Evolutionary conservation across 2,329 filamentous ascomycete species (phyloP).

Genomic region (Sphaerulina populicola): DNA sequence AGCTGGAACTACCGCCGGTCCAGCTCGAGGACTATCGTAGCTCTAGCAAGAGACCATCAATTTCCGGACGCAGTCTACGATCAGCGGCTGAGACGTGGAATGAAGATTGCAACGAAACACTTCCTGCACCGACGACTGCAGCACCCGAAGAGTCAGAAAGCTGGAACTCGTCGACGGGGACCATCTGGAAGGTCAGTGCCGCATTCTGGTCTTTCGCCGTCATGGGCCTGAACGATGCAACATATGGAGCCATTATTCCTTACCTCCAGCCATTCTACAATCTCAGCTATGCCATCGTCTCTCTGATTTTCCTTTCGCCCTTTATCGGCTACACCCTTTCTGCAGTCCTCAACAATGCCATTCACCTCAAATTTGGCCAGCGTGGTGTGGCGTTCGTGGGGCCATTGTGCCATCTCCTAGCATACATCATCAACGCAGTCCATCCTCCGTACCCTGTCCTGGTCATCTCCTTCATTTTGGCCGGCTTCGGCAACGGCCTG

Average conservation of each 20-base stretch:
- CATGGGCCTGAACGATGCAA: constrained; percentile 59
- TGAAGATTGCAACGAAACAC: constrained; percentile 32
- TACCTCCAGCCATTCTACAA: constrained; percentile 56
- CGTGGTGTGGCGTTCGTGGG: constrained; percentile 61
- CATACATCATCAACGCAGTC: constrained; percentile 56
- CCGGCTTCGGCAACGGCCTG: constrained; percentile 64
- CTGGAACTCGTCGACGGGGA: constrained; percentile 57
- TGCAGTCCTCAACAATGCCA: constrained; percentile 55
- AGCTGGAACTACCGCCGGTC: constrained; percentile 25
- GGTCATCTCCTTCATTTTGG: constrained; percentile 55
- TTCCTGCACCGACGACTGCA: constrained; percentile 42
- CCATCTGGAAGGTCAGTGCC: constrained; percentile 51
- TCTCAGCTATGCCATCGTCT: constrained; percentile 55
- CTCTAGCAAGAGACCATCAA: constrained; percentile 19
- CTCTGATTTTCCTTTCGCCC: constrained; percentile 58
- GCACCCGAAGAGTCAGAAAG: constrained; percentile 39
- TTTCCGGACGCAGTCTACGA: constrained; percentile 20
- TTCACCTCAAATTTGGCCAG: constrained; percentile 60
- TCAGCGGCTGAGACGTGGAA: constrained; percentile 9
- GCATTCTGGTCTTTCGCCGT: constrained; percentile 56
- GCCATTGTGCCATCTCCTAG: constrained; percentile 54
- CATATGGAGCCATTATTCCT: constrained; percentile 40
- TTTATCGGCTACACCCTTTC: constrained; percentile 58
- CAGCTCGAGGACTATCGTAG: constrained; percentile 13
- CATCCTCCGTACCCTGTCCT: constrained; percentile 64